Evolutionary conservation across 345 rosid genomes (phyloP), one percentile per base, ranked within the genome.

Genomic region (Eutrema japonicum): DNA sequence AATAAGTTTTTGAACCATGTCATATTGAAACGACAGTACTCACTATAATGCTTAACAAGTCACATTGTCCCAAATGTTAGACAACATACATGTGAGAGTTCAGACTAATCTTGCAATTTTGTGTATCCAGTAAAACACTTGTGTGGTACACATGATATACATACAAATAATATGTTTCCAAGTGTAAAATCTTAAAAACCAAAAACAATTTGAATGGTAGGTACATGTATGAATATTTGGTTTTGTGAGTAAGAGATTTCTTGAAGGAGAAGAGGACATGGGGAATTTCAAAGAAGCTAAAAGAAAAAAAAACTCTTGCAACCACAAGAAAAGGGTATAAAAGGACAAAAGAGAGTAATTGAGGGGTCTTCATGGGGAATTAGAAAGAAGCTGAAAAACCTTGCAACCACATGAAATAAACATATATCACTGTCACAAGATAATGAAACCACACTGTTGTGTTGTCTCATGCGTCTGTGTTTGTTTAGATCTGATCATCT

Each of bases 391-490:
- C 70, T 10, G 58, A 68, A 68, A 32, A 69, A 76, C 73, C 50
- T 67, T 68, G 69, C 74, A 61, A 75, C 79, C 79, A 68, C 79
- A 76, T 76, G 79, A 76, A 68, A 68, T 54, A 69, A 68, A 76
- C 11, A 54, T 37, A 69, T 76, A 75, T 76, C 79, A 1, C 18
- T 46, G 50, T 76, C 69, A 53, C 18, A 68, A 43, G 74, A 75
- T 51, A 60, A 54, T 49, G 73, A 75, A 43, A 59, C 42, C 56
- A 75, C 73, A 59, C 41, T 75, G 53, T 67, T 68, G 69, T 75
- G 53, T 75, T 68, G 69, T 75, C 78, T 75, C 69, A 53, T 52
- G 14, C 52, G 37, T 75, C 38, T 68, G 11, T 75, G 41, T 51
- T 59, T 60, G 18, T 75, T 60, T 61, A 52, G 36, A 61, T 75